Conservation (phyloP, 495 filamentous ascomycete species). For the Talaromyces stipitatus region DNA sequence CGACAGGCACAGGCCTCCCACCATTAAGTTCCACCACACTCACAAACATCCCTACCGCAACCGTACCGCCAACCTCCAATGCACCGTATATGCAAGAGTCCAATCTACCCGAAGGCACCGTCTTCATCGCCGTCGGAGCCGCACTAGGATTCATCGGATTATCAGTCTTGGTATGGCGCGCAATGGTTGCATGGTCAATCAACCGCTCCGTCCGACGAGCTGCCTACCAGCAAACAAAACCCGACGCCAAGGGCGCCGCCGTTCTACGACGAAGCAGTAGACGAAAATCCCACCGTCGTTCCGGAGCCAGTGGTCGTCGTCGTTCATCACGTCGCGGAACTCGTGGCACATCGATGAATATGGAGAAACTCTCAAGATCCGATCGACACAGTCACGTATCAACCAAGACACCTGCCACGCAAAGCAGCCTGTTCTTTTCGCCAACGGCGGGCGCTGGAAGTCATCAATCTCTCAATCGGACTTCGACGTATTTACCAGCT, state of each 20-base stretch:
- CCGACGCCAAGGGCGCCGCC: conserved; percentile 56
- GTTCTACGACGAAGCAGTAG: conserved; percentile 19
- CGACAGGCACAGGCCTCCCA: conserved; percentile 2
- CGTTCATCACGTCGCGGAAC: conserved; percentile 24
- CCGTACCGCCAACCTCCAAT: conserved; percentile 70
- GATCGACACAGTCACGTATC: conserved; percentile 31
- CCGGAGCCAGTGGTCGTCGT: conserved; percentile 19
- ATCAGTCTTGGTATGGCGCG: conserved; percentile 79
- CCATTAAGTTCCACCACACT: conserved; percentile 15
- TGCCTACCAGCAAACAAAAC: conserved; percentile 57
- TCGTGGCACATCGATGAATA: conserved; percentile 48
- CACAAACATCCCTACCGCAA: conserved; percentile 32
- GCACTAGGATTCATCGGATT: conserved; percentile 75
- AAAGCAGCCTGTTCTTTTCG: conserved; percentile 79
- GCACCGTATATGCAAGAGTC: conserved; percentile 95
- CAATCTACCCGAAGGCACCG: conserved; percentile 84
- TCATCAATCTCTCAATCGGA: conserved; percentile 41
- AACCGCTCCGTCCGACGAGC: conserved; percentile 81
- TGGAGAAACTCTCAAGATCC: conserved; percentile 43
- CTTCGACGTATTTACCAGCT: conserved; percentile 71
- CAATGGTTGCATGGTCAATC: conserved; percentile 81
- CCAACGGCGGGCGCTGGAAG: conserved; percentile 66
- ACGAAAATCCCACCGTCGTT: conserved; percentile 17
- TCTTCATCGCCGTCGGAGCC: conserved; percentile 92
- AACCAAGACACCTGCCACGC: conserved; percentile 39